phyloP scores from a whole-genome alignment of 306 rosid genomes.

The Cucurbita ficifolia region DNA sequence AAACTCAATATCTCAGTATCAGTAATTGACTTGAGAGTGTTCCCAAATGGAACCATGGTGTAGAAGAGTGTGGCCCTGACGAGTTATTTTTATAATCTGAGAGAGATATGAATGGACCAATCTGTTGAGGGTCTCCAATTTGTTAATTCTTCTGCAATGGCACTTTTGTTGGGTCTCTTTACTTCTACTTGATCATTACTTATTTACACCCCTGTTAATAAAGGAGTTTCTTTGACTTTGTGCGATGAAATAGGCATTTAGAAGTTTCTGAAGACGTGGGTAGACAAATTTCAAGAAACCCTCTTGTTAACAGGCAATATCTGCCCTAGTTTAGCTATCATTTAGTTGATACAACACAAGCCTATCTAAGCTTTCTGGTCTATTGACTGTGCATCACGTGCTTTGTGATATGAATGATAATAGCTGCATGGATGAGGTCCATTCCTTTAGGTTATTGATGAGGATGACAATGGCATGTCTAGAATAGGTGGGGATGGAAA shows the following conservation, averaged over 20 bases:
- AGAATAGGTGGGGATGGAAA: not conserved
- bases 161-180: not conserved
- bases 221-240: not conserved
- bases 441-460: not conserved
- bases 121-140: not conserved
- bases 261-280: not conserved
- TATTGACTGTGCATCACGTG: not conserved
- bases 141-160: not conserved
- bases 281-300: not conserved
- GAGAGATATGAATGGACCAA: not conserved
- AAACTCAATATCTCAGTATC: not conserved
- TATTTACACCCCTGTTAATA: not conserved
- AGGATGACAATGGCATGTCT: not conserved
- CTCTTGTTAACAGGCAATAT: not conserved
- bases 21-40: not conserved
- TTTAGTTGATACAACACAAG: not conserved
- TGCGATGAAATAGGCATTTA: not conserved
- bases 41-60: not conserved
- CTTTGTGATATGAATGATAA: not conserved
- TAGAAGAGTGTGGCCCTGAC: not conserved
- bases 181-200: not conserved
- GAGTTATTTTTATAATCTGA: not conserved
- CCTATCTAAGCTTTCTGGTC: not conserved
- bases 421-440: not conserved
- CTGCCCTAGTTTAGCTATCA: not conserved